Base-by-base conservation (phyloP, 2,329 filamentous ascomycete species). In the Aspergillus sp. region DNA sequence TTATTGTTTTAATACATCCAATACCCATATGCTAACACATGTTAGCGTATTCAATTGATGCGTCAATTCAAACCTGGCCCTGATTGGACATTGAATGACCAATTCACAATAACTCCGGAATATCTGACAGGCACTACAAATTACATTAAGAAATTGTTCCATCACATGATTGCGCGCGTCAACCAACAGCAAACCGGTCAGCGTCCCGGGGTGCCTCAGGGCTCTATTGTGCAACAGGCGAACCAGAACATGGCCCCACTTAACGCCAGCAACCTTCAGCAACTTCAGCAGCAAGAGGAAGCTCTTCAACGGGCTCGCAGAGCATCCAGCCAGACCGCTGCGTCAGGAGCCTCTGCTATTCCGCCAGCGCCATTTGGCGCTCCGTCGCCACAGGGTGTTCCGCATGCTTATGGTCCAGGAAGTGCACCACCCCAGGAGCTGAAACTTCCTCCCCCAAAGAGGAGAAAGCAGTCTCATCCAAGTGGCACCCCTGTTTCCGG, bases 401-500 rank as follows among this genome's bases (percentile, higher is more conserved):
- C 85, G 8, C 80, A 81, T 59, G 83, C 82, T 52, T 83, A 84
- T 56, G 77, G 77, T 8, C 75, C 77, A 19, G 79, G 78, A 19
- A 76, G 79, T 50, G 77, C 86, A 49, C 83, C 80, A 4, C 78
- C 80, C 11, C 81, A 84, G 51, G 82, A 85, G 61, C 76, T 88
- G 47, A 82, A 84, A 47, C 71, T 87, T 23, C 85, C 84, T 17
- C 77, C 80, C 2, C 76, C 77, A 56, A 87, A 86, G 75, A 83
- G 79, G 65, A 77, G 79, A 53, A 85, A 84, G 74, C 77, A 82
- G 60, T 80, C 79, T 52, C 77, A 81, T 52, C 69, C 75, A 8
- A 69, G 66, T 33, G 56, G 64, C 33, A 71, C 70, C 14, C 67
- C 73, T 21, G 59, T 66, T 48, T 52, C 66, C 11, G 63, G 62